Evolutionary conservation across 1,284 basidiomycete genomes (phyloP), one percentile per base, ranked within the genome.

Genomic region (Agaricales sp.): DNA sequence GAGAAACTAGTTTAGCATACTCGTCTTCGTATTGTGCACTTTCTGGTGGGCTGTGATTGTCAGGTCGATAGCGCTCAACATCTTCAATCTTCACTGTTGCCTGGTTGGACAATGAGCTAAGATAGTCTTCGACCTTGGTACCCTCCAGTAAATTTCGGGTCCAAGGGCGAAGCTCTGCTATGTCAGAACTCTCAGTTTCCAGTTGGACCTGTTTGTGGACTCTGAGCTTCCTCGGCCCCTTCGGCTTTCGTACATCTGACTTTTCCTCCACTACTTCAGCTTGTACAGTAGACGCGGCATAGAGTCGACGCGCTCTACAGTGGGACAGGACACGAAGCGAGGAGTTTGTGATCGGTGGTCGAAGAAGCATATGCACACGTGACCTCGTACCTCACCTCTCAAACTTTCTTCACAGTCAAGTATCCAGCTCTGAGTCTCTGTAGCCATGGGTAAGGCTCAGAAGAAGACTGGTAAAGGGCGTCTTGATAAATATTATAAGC

Each of bases 391-490:
- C n/a, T n/a, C n/a, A n/a, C n/a, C n/a, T n/a, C n/a, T n/a, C n/a
- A n/a, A n/a, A 41, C 16, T 41, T 38, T 23, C 43, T 45, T 23
- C 35, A 48, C 6, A 8, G n/a, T 41, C 18, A n/a, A 41, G n/a
- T 41, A 30, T 6, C 14, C n/a, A n/a, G n/a, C n/a, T n/a, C n/a
- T n/a, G 21, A 3, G 25, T 26, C 19, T 35, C 26, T 22, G 2
- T 24, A 35, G 54, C 49, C 46, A 90, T 90, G 87, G 84, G 77
- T 37, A 89, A 88, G 59, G 72, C 76, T 20, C 83, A 88, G 62
- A 91, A 91, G 68, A 91, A 91, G 73, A 90, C 87, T n/a, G 87
- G 87, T 57, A 96, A 96, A 69, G 92, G 89, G 57, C 91, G 93
- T 65, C 74, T 96, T 50, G 92, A 96, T 69, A 95, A 95, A 70